Evolutionary conservation across 148 eudicot species (phyloP).

Genomic region (Beta vulgaris): DNA sequence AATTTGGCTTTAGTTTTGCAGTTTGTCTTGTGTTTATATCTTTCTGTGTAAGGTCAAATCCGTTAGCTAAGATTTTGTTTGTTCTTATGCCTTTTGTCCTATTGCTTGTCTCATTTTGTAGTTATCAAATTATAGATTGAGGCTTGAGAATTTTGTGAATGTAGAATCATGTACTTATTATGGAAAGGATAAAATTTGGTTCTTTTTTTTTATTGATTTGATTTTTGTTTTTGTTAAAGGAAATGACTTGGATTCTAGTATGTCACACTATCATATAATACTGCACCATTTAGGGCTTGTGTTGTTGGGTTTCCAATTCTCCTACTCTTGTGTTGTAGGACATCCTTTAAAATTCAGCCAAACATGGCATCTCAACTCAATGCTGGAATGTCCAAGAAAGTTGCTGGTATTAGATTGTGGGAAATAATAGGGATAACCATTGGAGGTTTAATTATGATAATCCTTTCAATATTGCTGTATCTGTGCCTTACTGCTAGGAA

Average conservation of each 20-base stretch:
- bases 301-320: neutral
- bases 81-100: slow-evolving; percentile 16
- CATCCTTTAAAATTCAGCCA: neutral
- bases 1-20: slow-evolving; percentile 8
- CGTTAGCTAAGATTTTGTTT: slow-evolving; percentile 4
- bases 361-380: slow-evolving; percentile 43
- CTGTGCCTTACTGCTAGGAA: slow-evolving; percentile 54
- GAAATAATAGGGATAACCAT: slow-evolving; percentile 53
- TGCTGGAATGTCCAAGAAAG: slow-evolving; percentile 49
- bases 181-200: slow-evolving; percentile 2
- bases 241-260: slow-evolving; percentile 9
- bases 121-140: slow-evolving; percentile 7
- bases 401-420: slow-evolving; percentile 77
- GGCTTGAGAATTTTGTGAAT: slow-evolving; percentile 13
- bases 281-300: slow-evolving; percentile 4
- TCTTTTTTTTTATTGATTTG: neutral
- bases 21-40: slow-evolving; percentile 12
- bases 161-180: slow-evolving; percentile 2
- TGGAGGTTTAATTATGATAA: slow-evolving; percentile 51
- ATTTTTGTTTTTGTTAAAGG: neutral
- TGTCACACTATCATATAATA: neutral
- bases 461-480: slow-evolving; percentile 49
- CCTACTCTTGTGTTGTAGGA: slow-evolving; percentile 22
- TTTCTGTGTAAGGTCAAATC: slow-evolving; percentile 17
- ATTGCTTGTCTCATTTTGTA: slow-evolving; percentile 14